phyloP scores from a whole-genome alignment of 495 filamentous ascomycete species.

The Acidiella bohemica region DNA sequence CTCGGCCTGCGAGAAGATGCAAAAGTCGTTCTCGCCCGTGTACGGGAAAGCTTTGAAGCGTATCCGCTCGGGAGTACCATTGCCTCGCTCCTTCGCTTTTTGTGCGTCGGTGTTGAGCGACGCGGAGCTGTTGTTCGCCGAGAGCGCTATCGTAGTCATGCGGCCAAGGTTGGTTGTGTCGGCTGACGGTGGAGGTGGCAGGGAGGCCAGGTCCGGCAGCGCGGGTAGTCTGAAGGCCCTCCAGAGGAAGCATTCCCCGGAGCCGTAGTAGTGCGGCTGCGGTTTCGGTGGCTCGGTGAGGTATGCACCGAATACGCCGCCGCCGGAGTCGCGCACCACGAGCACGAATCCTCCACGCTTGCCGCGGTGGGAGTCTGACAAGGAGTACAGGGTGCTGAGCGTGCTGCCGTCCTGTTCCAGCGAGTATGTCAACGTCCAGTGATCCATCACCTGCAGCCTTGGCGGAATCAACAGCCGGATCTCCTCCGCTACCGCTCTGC shows the following conservation, averaged over 20 bases:
- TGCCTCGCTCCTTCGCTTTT: constrained; percentile 7
- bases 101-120: constrained; percentile 1
- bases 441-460: constrained; percentile 70
- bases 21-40: constrained; percentile 88
- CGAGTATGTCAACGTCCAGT: constrained; percentile 76
- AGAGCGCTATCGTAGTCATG: constrained; percentile 48
- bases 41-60: constrained; percentile 97
- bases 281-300: constrained; percentile 76
- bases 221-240: constrained; percentile 51
- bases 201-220: constrained; percentile 35
- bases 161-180: constrained; percentile 60
- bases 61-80: constrained; percentile 45
- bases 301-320: constrained; percentile 83
- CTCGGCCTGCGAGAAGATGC: constrained; percentile 81
- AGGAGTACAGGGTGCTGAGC: constrained; percentile 72
- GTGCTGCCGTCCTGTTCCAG: constrained; percentile 89
- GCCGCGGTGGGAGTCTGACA: constrained; percentile 49
- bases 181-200: constrained; percentile 61
- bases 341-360: constrained; percentile 74
- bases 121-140: constrained; percentile 16
- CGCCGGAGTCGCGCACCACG: constrained; percentile 61
- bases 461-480: constrained; percentile 80
- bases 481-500: constrained; percentile 71
- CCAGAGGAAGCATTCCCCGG: constrained; percentile 97
- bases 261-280: constrained; percentile 77